These are phyloP conservation scores for Euphorbia pulcherrima DNA, from an alignment of 345 rosid genomes.

Conservation along the genomic window DNA sequence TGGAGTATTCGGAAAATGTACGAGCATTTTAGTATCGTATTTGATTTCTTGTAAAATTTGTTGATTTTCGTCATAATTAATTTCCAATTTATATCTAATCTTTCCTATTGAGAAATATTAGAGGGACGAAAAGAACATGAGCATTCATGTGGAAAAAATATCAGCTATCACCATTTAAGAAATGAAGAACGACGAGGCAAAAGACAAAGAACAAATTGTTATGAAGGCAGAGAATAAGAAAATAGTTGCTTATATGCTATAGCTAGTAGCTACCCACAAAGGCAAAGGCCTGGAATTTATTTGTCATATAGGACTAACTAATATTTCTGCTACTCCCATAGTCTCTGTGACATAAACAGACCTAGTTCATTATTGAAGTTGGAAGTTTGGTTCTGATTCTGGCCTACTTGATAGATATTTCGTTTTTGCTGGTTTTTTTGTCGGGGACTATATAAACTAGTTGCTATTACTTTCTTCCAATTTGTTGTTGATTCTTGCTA, in stretches of 20 bases:
- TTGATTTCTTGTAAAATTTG: background rate
- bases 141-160: background rate
- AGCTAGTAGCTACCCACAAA: background rate
- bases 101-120: background rate
- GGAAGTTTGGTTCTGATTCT: background rate
- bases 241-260: background rate
- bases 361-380: background rate
- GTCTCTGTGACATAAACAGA: background rate
- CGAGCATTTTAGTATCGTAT: background rate
- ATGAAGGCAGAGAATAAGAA: background rate
- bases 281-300: background rate
- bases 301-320: background rate
- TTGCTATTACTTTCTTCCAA: background rate
- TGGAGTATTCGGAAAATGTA: background rate
- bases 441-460: background rate
- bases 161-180: background rate
- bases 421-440: background rate
- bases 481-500: background rate
- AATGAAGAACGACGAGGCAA: background rate
- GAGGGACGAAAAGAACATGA: background rate
- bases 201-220: background rate
- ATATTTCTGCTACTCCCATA: background rate
- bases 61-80: background rate
- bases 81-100: conserved; percentile 1
- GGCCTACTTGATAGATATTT: background rate